Percentiles rank a stretch among this genome's conserved stretches.
Conservation (phyloP, 345 rosid species). For the Eucalyptus urophylla region DNA sequence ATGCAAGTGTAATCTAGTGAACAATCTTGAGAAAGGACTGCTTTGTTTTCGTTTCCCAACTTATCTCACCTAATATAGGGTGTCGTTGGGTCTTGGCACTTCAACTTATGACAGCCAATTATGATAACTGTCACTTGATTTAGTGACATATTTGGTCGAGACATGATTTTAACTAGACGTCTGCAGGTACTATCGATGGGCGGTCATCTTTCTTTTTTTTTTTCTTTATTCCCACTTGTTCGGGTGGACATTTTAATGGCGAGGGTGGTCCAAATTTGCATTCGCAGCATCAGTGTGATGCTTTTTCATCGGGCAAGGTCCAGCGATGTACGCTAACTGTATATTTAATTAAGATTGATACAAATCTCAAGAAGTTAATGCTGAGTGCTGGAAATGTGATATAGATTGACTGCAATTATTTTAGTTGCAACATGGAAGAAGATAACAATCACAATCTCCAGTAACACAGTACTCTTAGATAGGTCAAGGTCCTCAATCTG, state of each 20-base stretch:
- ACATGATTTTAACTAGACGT: background rate
- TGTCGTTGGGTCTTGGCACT: background rate
- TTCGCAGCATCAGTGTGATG: background rate
- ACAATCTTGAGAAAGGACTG: constrained; percentile 7
- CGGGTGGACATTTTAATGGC: background rate
- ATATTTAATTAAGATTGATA: background rate
- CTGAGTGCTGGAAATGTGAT: background rate
- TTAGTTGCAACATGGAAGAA: background rate
- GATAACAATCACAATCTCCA: background rate
- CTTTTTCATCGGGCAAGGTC: background rate
- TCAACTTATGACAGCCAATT: background rate
- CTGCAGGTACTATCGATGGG: background rate
- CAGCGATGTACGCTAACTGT: background rate
- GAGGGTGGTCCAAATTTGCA: background rate
- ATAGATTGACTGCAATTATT: background rate
- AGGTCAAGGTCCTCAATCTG: background rate
- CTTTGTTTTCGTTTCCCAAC: background rate
- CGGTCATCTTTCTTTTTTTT: background rate
- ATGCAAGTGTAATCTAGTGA: constrained; percentile 50
- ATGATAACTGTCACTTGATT: background rate
- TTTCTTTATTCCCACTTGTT: background rate
- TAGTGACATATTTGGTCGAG: background rate
- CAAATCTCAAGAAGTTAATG: background rate
- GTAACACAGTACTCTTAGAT: background rate
- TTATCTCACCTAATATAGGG: background rate